Evolutionary conservation across 164 flowering plant genomes (phyloP).

Genomic region (Hamamelis virginiana): DNA sequence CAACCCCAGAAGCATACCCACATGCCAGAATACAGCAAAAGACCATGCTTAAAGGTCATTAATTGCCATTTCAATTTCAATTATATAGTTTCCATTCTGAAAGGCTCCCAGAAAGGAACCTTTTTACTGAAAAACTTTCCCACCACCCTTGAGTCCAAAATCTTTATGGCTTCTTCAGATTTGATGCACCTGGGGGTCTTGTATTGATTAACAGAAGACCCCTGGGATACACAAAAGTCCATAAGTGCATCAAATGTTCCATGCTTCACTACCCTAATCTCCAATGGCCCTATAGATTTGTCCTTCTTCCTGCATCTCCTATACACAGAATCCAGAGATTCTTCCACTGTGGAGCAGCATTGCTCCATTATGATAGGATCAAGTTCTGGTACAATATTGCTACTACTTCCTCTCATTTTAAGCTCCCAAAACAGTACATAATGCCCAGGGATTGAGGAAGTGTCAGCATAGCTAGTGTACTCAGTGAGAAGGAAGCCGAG

Average conservation of each 20-base stretch:
- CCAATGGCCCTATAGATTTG: constrained; percentile 41
- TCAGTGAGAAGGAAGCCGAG: constrained; percentile 36
- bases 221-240: constrained; percentile 40
- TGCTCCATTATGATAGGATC: constrained; percentile 28
- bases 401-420: constrained; percentile 4
- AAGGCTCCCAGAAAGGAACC: constrained; percentile 39
- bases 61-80: too few species aligned
- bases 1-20: not conserved
- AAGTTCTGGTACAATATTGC: constrained; percentile 5
- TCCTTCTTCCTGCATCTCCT: constrained; percentile 36
- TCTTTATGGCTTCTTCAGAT: constrained; percentile 22
- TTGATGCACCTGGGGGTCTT: constrained; percentile 50
- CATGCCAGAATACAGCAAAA: not conserved
- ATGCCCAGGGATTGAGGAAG: constrained; percentile 40
- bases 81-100: not conserved
- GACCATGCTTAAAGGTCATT: too few species aligned
- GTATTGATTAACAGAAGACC: constrained; percentile 46
- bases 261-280: constrained; percentile 39
- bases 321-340: constrained; percentile 39
- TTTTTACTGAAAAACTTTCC: constrained; percentile 28
- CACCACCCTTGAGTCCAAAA: constrained; percentile 32
- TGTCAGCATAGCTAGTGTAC: constrained; percentile 46
- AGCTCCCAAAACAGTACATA: constrained; percentile 48
- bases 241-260: constrained; percentile 45
- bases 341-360: constrained; percentile 41